These are phyloP conservation scores for Wickerhamiella galacta DNA, from an alignment of 805 yeast species.

Conservation along the genomic window DNA sequence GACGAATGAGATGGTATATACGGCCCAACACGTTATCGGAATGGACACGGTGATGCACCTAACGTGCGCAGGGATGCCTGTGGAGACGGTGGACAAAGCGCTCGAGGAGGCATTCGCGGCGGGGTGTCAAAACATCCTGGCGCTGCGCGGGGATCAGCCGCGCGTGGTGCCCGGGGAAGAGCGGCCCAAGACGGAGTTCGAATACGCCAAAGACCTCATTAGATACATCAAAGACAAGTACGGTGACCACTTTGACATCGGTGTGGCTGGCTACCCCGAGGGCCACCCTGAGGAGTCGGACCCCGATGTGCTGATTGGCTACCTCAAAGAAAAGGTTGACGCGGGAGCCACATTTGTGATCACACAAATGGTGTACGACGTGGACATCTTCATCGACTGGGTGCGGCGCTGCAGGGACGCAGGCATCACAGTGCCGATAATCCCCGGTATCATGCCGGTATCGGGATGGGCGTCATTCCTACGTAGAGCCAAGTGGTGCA, in stretches of 20 bases:
- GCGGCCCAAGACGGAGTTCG: constrained; percentile 29
- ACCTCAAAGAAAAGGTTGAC: constrained; percentile 74
- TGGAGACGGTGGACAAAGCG: constrained; percentile 66
- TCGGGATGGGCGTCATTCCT: constrained; percentile 85
- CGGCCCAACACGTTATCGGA: constrained; percentile 79
- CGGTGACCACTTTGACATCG: constrained; percentile 84
- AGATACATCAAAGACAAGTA: constrained; percentile 55
- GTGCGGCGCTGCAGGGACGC: constrained; percentile 47
- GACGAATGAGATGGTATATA: constrained; percentile 83
- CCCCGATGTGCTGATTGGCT: constrained; percentile 34
- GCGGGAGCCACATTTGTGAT: constrained; percentile 88
- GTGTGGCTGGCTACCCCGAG: constrained; percentile 95
- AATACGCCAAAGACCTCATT: constrained; percentile 77
- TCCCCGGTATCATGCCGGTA: constrained; percentile 98
- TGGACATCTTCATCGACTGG: constrained; percentile 72
- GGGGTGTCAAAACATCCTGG: constrained; percentile 90
- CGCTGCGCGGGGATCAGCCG: constrained; percentile 93
- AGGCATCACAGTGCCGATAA: constrained; percentile 72
- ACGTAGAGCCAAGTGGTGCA: constrained; percentile 91
- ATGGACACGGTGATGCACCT: constrained; percentile 95
- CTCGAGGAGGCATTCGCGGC: constrained; percentile 68
- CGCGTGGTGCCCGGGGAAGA: constrained; percentile 28
- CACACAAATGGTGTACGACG: constrained; percentile 96
- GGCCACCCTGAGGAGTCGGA: constrained; percentile 84
- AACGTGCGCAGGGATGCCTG: constrained; percentile 91